Conservation (phyloP, 2,329 filamentous ascomycete species). For the Verticillium nubilum region DNA sequence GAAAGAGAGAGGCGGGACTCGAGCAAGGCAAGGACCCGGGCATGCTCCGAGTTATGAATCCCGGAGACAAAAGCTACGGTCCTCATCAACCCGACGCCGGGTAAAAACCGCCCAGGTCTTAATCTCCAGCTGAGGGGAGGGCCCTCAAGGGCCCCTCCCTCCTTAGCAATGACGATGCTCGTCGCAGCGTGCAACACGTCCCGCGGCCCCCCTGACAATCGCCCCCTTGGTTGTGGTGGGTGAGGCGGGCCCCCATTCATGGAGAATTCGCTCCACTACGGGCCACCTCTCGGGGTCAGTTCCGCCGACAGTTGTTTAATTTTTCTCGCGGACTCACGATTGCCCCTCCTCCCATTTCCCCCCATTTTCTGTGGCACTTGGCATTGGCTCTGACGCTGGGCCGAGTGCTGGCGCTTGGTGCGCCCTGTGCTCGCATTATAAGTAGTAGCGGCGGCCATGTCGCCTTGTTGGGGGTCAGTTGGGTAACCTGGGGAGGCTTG, state of each 20-base stretch:
- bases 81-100: not conserved
- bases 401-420: not conserved
- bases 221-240: not conserved
- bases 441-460: not conserved
- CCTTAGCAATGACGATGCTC: not conserved
- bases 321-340: not conserved
- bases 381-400: not conserved
- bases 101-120: not conserved
- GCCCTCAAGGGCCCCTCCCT: not conserved
- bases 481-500: not conserved
- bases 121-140: not conserved
- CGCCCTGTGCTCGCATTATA: not conserved
- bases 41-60: not conserved
- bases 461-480: not conserved
- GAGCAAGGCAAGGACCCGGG: not conserved
- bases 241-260: not conserved
- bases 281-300: not conserved
- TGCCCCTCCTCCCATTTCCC: no score
- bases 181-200: not conserved
- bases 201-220: not conserved
- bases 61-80: not conserved
- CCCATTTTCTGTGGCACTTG: not conserved
- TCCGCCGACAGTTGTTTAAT: not conserved
- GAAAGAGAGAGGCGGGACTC: not conserved
- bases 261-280: slow-evolving; percentile 1